phyloP scores from a whole-genome alignment of 192 early-diverging fungal species.

The Mortierella hygrophila region DNA sequence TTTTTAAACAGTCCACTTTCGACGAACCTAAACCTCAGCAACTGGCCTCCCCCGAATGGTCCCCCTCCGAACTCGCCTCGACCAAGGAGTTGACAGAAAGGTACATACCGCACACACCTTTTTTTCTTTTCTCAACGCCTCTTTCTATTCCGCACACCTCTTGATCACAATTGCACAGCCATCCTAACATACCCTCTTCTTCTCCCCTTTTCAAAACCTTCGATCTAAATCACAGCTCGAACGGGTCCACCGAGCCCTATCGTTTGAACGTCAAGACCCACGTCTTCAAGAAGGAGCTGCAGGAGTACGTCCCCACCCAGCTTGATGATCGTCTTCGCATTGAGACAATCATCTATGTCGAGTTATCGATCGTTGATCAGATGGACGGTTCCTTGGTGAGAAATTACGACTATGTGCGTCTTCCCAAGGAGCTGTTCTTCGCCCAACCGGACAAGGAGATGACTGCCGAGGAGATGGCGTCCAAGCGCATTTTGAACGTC shows the following conservation, averaged over 20 bases:
- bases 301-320: slow-evolving; percentile 50
- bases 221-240: background rate
- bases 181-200: background rate
- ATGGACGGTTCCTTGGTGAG: slow-evolving; percentile 17
- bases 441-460: slow-evolving; percentile 42
- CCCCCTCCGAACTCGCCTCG: slow-evolving; percentile 6
- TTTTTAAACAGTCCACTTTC: background rate
- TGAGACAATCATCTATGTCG: slow-evolving; percentile 53
- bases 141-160: background rate
- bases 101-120: background rate
- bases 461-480: slow-evolving; percentile 33
- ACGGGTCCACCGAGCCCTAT: background rate
- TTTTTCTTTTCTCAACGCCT: background rate
- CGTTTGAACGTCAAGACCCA: slow-evolving; percentile 51
- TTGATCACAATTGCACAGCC: background rate
- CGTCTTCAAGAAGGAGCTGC: slow-evolving; percentile 53
- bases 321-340: slow-evolving; percentile 50
- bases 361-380: slow-evolving; percentile 40
- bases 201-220: background rate
- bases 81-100: slow-evolving; percentile 5
- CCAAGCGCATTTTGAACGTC: slow-evolving; percentile 36
- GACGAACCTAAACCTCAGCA: slow-evolving; percentile 14
- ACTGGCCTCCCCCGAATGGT: slow-evolving; percentile 13
- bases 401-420: slow-evolving; percentile 36
- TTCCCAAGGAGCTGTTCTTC: slow-evolving; percentile 42